Conservation (phyloP, 139 green algal species). For the Closterium sp. region DNA sequence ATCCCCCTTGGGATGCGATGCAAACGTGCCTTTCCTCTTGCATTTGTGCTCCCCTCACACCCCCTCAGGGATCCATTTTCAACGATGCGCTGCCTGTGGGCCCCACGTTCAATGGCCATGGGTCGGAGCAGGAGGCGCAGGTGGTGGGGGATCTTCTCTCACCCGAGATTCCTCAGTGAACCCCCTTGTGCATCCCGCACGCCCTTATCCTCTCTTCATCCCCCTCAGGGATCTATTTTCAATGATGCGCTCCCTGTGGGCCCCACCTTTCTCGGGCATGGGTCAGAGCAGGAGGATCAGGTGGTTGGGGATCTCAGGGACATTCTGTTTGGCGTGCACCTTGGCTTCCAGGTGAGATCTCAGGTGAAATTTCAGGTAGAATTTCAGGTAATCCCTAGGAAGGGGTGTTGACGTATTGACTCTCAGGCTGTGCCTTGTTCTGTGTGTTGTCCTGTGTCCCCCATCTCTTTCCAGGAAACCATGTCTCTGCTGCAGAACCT, state of each 20-base stretch:
- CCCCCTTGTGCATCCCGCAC: no score
- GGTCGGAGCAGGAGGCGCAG: slow-evolving; percentile 9
- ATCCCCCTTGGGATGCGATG: no score
- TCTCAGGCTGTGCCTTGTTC: no score
- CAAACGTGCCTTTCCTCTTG: no score
- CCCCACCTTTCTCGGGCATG: neutral
- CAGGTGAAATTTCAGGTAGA: neutral
- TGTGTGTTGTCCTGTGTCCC: no score
- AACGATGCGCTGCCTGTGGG: slow-evolving; percentile 18
- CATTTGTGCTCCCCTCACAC: neutral
- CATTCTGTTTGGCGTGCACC: slow-evolving; percentile 23
- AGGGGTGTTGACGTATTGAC: no score
- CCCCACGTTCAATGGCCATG: neutral
- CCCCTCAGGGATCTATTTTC: slow-evolving; percentile 1
- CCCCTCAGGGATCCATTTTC: neutral
- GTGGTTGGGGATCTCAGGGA: slow-evolving; percentile 36
- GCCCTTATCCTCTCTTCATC: no score
- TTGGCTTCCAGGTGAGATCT: slow-evolving; percentile 39
- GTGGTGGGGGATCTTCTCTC: slow-evolving; percentile 28
- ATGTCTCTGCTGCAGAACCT: no score
- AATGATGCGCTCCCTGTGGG: slow-evolving; percentile 8
- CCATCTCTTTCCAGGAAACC: no score
- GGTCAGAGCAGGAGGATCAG: neutral
- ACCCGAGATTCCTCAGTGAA: no score
- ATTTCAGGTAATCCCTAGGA: neutral